Evolutionary conservation across 2,329 filamentous ascomycete genomes (phyloP).

Genomic region (Aspergillus fumigatus): DNA sequence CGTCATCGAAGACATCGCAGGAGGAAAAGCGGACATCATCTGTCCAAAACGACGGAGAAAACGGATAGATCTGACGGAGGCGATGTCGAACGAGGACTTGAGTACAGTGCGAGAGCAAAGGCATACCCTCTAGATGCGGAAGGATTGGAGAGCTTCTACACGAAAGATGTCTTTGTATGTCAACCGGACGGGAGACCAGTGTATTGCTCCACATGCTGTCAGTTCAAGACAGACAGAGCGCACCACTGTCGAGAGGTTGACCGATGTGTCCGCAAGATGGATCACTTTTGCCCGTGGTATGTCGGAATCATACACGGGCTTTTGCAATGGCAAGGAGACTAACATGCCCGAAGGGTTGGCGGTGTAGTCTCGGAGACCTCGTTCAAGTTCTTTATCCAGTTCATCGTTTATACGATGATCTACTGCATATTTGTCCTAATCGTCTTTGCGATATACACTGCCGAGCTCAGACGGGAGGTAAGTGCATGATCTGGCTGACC

Average conservation of each 20-base stretch:
- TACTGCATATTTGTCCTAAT: slow-evolving; percentile 64
- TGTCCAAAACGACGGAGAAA: slow-evolving; percentile 21
- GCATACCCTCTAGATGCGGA: slow-evolving; percentile 53
- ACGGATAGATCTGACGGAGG: slow-evolving; percentile 13
- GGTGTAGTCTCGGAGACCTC: slow-evolving; percentile 81
- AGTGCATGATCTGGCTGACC: slow-evolving; percentile 12
- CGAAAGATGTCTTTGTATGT: slow-evolving; percentile 77
- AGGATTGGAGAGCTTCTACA: slow-evolving; percentile 72
- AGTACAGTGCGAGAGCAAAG: slow-evolving; percentile 19
- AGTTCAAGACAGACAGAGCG: slow-evolving; percentile 82
- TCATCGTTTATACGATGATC: slow-evolving; percentile 67
- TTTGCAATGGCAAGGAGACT: slow-evolving; percentile 8
- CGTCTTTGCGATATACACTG: slow-evolving; percentile 60
- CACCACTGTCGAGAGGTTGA: slow-evolving; percentile 82
- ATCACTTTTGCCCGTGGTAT: slow-evolving; percentile 87
- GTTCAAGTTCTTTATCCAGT: slow-evolving; percentile 92
- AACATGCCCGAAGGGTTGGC: slow-evolving; percentile 62
- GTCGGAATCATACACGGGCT: background rate
- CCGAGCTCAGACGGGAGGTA: slow-evolving; percentile 48
- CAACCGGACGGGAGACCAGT: slow-evolving; percentile 76
- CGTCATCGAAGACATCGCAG: slow-evolving; percentile 16
- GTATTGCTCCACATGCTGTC: slow-evolving; percentile 79
- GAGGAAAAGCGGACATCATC: slow-evolving; percentile 22
- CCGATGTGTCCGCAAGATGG: slow-evolving; percentile 83
- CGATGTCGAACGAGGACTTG: slow-evolving; percentile 24